Conservation (phyloP, 129 eudicot species). For the Centrapalus pauciflorus region DNA sequence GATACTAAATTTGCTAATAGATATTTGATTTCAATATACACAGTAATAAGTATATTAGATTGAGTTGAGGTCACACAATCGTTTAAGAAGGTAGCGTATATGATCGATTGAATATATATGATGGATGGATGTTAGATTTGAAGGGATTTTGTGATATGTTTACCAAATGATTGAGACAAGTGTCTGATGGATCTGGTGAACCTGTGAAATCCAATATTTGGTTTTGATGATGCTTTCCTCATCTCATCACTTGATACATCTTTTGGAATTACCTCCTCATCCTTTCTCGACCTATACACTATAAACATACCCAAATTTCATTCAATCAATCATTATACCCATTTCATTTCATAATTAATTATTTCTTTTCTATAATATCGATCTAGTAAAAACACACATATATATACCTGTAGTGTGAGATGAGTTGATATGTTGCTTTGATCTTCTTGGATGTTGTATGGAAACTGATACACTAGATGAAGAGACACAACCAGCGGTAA, state of each 20-base stretch:
- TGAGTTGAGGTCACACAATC: no score
- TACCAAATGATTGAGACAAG: conserved; percentile 66
- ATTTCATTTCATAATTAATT: neutral
- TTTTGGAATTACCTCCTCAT: conserved; percentile 15
- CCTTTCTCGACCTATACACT: conserved; percentile 24
- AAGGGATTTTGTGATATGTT: no score
- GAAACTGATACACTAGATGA: conserved; percentile 61
- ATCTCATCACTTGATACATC: conserved; percentile 35
- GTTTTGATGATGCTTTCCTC: conserved; percentile 53
- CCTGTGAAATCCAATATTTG: conserved; percentile 53
- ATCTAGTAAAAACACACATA: neutral
- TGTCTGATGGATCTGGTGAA: conserved; percentile 52
- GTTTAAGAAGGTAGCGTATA: no score
- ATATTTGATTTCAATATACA: no score
- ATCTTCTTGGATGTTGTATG: conserved; percentile 32
- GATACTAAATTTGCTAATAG: no score
- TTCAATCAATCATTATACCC: neutral
- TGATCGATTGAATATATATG: no score
- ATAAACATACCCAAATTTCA: conserved; percentile 15
- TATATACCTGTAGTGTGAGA: conserved; percentile 37
- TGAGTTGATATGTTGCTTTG: conserved; percentile 28
- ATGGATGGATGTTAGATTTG: no score
- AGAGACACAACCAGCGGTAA: conserved; percentile 63
- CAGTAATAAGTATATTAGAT: no score
- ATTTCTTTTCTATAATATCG: neutral